Evolutionary conservation across 2,329 filamentous ascomycete genomes (phyloP).

Genomic region (Hypoxylon rubiginosum): DNA sequence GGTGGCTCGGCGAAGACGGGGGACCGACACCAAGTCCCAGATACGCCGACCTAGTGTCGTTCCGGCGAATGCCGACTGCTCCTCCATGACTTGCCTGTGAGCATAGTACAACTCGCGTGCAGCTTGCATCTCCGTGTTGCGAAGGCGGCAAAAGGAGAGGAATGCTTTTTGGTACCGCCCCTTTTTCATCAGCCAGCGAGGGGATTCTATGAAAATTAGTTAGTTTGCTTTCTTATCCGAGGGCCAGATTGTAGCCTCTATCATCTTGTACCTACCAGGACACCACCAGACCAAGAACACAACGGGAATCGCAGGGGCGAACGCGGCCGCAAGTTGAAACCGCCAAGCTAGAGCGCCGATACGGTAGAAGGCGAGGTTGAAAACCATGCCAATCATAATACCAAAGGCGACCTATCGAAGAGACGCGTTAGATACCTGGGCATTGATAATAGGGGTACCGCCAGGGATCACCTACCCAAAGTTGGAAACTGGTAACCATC

Average conservation of each 20-base stretch:
- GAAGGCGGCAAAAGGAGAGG: conserved; percentile 20
- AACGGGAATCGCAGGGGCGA: conserved; percentile 19
- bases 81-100: conserved; percentile 23
- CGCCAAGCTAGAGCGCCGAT: conserved; percentile 21
- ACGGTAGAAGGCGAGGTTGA: conserved; percentile 20
- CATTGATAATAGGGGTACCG: conserved; percentile 16
- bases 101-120: conserved; percentile 21
- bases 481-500: conserved; percentile 22
- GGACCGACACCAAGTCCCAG: conserved; percentile 21
- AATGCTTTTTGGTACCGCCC: conserved; percentile 24
- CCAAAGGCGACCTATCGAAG: conserved; percentile 22
- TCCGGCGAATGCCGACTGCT: conserved; percentile 20
- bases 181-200: conserved; percentile 27
- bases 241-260: background rate
- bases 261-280: conserved; percentile 20
- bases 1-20: conserved; percentile 18
- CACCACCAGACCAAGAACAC: conserved; percentile 21
- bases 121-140: conserved; percentile 23
- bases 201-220: conserved; percentile 13
- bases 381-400: conserved; percentile 22
- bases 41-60: conserved; percentile 18
- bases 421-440: conserved; percentile 9
- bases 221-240: conserved; percentile 8
- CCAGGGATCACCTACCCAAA: conserved; percentile 15
- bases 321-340: conserved; percentile 22